Evolutionary conservation across 306 rosid genomes (phyloP), one percentile per base, ranked within the genome.

Genomic region (Acacia crassicarpa): DNA sequence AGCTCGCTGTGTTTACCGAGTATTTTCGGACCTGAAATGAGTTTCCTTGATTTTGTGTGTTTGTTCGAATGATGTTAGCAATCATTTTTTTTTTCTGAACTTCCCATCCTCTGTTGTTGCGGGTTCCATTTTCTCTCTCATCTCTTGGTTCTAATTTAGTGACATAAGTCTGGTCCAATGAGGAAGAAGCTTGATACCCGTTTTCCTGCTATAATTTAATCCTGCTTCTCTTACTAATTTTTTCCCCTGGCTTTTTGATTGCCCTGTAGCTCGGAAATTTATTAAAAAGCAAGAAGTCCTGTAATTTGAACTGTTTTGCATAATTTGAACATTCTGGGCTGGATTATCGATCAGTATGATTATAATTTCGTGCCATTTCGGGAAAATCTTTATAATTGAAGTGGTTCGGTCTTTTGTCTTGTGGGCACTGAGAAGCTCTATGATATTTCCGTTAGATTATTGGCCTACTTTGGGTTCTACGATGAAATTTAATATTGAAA

Each of bases 181-280:
- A 93, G 87, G 98, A 94, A 94, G 91, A 94, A 93, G 89, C 97
- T 93, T 79, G 97, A 93, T 81, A 94, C 98, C 69, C 97, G 98
- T 84, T 94, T 94, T 78, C 98, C 98, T 56, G 98, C 98, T 4
- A 97, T 94, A 88, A 90, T 97, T 91, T 14, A 51, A 53, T 74
- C 81, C 13, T 1, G 5, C 54, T 49, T 82, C 22, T 27, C 35
- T 33, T 32, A 20, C 7, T 27, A 38, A 5, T 7, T 27, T 80
- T 69, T 74, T 22, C 2, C 41, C 72, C 77, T 70, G 59, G 35
- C 0, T 78, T 75, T 81, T 70, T 59, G 23, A 0, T 80, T 63
- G 76, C 76, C 77, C 11, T 67, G 78, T 61, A 68, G 59, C 76
- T 74, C 2, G 43, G 68, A 71, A 80, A 82, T n/a, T 25, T 17